Evolutionary conservation across 352 stramenopile species (phyloP).

Genomic region (Pythium graminicola): DNA sequence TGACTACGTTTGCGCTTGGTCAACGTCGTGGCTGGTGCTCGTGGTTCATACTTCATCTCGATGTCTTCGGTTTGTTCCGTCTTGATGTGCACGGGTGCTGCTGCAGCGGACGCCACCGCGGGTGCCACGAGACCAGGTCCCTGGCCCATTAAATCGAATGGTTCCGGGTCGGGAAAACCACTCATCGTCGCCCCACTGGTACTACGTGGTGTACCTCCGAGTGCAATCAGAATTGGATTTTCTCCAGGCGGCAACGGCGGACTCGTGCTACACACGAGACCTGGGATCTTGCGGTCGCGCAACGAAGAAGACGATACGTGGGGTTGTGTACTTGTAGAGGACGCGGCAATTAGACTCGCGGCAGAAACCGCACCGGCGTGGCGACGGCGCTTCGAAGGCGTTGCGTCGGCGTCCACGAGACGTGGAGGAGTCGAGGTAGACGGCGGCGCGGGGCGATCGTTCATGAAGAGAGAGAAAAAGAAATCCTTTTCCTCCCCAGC

Average conservation of each 20-base stretch:
- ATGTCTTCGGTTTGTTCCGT: constrained; percentile 9
- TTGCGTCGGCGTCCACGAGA: constrained; percentile 23
- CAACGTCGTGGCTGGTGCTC: not conserved
- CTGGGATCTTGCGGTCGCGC: constrained; percentile 19
- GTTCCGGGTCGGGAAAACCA: constrained; percentile 34
- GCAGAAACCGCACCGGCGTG: constrained; percentile 8
- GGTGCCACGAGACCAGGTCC: constrained; percentile 10
- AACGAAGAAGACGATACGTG: too few relatives aligned
- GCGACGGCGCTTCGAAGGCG: constrained; percentile 47
- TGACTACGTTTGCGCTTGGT: constrained; percentile 20
- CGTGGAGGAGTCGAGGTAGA: constrained; percentile 3
- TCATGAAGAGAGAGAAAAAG: constrained; percentile 7
- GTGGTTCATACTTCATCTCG: constrained; percentile 4
- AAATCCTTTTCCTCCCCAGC: constrained; percentile 6
- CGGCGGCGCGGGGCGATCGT: constrained; percentile 1
- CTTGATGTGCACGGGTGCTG: constrained; percentile 3
- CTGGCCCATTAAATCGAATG: constrained; percentile 32
- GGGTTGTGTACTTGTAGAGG: not conserved
- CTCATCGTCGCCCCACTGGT: not conserved
- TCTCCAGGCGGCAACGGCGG: constrained; percentile 19
- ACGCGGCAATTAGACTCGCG: constrained; percentile 4
- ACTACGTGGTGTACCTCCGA: constrained; percentile 45
- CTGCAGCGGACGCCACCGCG: constrained; percentile 5
- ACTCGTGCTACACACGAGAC: constrained; percentile 15
- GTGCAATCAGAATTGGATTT: constrained; percentile 55